A percentile compares a stretch with the other conserved stretches of the same genome.
phyloP scores from a whole-genome alignment of 1,284 basidiomycete genomes.

The Papiliotrema terrestris region DNA sequence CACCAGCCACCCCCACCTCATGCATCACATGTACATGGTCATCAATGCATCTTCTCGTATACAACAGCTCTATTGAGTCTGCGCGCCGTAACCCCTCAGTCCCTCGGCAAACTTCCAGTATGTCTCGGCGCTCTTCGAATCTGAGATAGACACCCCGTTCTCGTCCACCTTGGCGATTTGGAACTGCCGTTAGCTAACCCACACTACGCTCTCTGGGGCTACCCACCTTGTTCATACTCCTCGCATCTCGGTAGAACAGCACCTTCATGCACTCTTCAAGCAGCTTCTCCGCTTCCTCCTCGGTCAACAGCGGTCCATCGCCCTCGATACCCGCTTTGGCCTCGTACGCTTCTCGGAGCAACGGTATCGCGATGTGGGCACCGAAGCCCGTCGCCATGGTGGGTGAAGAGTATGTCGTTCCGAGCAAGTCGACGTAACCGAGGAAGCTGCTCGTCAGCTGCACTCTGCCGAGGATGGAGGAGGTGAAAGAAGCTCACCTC shows the following conservation, averaged over 20 bases:
- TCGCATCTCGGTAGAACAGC: conserved; percentile 93
- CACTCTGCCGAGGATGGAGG: background rate
- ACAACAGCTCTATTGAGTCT: conserved; percentile 56
- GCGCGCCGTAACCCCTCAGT: conserved; percentile 62
- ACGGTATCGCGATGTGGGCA: conserved; percentile 87
- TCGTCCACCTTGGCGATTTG: conserved; percentile 89
- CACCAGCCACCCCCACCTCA: no score
- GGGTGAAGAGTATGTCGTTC: conserved; percentile 91
- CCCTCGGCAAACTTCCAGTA: conserved; percentile 89
- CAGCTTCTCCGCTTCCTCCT: conserved; percentile 74
- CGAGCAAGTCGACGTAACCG: conserved; percentile 92
- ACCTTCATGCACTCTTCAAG: conserved; percentile 88
- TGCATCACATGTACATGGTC: background rate
- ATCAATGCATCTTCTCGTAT: background rate
- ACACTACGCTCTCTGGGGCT: background rate
- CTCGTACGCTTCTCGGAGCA: conserved; percentile 72
- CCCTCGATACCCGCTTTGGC: conserved; percentile 64
- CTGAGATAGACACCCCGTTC: conserved; percentile 73
- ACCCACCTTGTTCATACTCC: conserved; percentile 89
- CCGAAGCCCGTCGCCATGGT: conserved; percentile 97
- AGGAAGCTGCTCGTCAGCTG: conserved; percentile 62
- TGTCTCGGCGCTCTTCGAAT: conserved; percentile 72
- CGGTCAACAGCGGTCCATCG: conserved; percentile 67
- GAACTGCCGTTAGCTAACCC: conserved; percentile 58
- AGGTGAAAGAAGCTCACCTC: conserved; percentile 52